Conservation (phyloP, 116 monocot species). For the Phalaenopsis hybrid region DNA sequence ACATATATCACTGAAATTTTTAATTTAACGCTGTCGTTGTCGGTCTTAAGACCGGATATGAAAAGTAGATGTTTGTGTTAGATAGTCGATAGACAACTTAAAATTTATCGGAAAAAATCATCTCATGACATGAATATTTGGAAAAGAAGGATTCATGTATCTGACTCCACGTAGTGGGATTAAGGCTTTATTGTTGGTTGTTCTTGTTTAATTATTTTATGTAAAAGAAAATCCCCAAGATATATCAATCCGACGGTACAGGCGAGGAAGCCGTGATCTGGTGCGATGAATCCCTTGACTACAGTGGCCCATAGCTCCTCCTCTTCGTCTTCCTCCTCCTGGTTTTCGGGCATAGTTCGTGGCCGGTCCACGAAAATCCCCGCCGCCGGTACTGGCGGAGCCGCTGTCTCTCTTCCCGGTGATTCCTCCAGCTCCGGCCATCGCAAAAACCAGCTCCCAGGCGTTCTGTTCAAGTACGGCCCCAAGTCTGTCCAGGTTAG, state of each 20-base stretch:
- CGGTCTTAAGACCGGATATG: no score
- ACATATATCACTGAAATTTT: no score
- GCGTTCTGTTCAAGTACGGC: conserved; percentile 84
- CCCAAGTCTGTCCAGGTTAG: conserved; percentile 73
- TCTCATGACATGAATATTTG: no score
- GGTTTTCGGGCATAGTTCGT: conserved; percentile 71
- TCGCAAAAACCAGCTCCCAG: conserved; percentile 59
- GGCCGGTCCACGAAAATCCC: conserved; percentile 33
- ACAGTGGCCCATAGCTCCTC: conserved; percentile 10
- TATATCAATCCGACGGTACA: neutral
- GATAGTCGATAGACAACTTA: no score
- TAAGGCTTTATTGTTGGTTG: no score
- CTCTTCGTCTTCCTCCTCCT: conserved; percentile 40
- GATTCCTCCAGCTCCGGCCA: conserved; percentile 11
- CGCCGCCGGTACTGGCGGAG: conserved; percentile 7
- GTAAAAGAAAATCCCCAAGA: no score
- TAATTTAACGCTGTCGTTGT: no score
- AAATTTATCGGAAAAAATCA: no score
- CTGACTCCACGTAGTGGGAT: no score
- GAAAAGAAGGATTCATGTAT: no score
- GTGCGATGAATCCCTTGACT: conserved; percentile 31
- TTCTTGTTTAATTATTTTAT: no score
- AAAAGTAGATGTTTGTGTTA: no score
- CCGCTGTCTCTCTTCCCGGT: neutral
- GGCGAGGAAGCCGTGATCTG: neutral